Conservation (phyloP, 2,329 filamentous ascomycete genomes). For the Cryphonectria nitschkei region DNA sequence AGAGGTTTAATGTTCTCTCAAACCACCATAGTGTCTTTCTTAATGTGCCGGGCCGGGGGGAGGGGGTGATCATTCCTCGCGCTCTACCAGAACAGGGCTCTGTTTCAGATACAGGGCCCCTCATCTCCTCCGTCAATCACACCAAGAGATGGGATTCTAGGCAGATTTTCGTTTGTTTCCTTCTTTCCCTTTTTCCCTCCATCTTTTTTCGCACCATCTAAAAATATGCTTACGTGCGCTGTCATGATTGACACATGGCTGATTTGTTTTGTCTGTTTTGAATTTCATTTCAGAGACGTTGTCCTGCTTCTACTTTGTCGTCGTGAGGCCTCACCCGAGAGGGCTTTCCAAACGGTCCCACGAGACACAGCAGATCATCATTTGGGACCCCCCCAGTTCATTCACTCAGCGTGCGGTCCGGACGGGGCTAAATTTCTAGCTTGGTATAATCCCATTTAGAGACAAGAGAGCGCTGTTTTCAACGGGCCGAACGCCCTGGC, state of each 20-base stretch:
- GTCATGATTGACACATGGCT: background rate
- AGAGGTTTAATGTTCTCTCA: background rate
- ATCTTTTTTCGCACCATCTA: background rate
- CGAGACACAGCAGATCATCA: conserved; percentile 8
- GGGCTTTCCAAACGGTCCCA: background rate
- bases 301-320: background rate
- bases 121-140: conserved; percentile 4
- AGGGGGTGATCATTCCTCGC: background rate
- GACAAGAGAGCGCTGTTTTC: background rate
- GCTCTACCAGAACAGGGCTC: background rate
- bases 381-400: background rate
- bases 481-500: background rate
- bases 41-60: background rate
- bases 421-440: background rate
- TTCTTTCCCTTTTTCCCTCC: background rate
- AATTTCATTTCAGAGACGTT: background rate
- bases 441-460: background rate
- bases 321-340: background rate
- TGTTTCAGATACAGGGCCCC: conserved; percentile 13
- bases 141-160: background rate
- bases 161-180: background rate
- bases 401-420: background rate
- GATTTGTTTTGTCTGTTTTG: background rate
- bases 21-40: background rate
- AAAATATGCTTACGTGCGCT: background rate